Evolutionary conservation across 2,329 filamentous ascomycete species (phyloP).

Genomic region (Scytalidium sp.): DNA sequence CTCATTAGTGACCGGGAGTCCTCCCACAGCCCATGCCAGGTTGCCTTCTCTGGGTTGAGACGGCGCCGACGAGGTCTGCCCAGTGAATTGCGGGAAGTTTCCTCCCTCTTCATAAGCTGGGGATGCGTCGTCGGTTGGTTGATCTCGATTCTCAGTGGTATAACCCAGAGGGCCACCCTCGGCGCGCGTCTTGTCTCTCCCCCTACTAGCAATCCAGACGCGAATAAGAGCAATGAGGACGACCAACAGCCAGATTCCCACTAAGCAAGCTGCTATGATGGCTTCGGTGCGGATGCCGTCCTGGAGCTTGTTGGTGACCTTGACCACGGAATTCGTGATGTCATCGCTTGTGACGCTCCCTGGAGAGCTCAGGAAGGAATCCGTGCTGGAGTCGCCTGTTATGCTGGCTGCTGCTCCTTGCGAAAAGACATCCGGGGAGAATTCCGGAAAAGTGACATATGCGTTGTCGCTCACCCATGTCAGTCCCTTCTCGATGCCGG

Average conservation of each 20-base stretch:
- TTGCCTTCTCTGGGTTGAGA: constrained; percentile 6
- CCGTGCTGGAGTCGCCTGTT: constrained; percentile 55
- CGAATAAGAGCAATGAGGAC: constrained; percentile 71
- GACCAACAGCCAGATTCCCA: constrained; percentile 76
- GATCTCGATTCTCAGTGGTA: constrained; percentile 15
- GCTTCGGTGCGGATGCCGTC: constrained; percentile 71
- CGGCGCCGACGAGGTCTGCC: constrained; percentile 13
- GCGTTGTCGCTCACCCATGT: constrained; percentile 92
- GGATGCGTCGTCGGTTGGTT: constrained; percentile 8
- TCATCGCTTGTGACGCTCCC: constrained; percentile 73
- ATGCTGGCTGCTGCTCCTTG: constrained; percentile 66
- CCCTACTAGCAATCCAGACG: constrained; percentile 58
- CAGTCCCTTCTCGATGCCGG: constrained; percentile 80
- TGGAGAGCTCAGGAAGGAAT: constrained; percentile 75
- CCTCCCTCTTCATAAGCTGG: constrained; percentile 9
- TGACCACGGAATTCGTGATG: constrained; percentile 71
- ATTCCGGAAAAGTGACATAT: constrained; percentile 73
- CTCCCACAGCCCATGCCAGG: constrained; percentile 4
- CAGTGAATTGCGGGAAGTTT: constrained; percentile 20
- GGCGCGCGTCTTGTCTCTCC: constrained; percentile 55
- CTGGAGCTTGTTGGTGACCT: constrained; percentile 66
- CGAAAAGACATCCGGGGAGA: constrained; percentile 80
- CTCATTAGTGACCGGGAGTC: constrained; percentile 11
- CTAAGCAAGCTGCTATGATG: constrained; percentile 71
- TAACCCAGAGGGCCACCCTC: constrained; percentile 49